These are phyloP conservation scores for Rhynchosporium secalis DNA, from an alignment of 2,329 filamentous ascomycete species.

Conservation along the genomic window DNA sequence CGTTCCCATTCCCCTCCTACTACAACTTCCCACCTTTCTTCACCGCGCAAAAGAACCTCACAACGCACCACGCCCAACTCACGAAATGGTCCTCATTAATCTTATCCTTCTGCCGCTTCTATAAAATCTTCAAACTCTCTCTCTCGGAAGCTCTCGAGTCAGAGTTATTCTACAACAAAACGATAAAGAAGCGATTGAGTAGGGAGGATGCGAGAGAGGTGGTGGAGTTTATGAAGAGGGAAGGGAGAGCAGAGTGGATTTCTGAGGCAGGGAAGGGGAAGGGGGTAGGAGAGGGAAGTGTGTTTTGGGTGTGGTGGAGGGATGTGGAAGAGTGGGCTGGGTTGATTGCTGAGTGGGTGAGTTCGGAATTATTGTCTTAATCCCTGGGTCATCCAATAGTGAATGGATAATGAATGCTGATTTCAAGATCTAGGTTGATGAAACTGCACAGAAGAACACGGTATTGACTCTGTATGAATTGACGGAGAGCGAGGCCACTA, in stretches of 20 bases:
- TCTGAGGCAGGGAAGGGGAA: slow-evolving; percentile 53
- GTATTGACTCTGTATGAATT: slow-evolving; percentile 94
- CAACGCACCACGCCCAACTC: slow-evolving; percentile 73
- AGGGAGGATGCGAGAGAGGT: slow-evolving; percentile 57
- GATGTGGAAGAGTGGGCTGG: slow-evolving; percentile 89
- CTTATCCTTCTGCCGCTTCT: slow-evolving; percentile 77
- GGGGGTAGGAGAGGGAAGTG: slow-evolving; percentile 64
- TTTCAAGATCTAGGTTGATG: slow-evolving; percentile 56
- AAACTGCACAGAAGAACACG: slow-evolving; percentile 82
- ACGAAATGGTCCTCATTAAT: slow-evolving; percentile 85
- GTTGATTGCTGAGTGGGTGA: slow-evolving; percentile 71
- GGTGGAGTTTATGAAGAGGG: slow-evolving; percentile 57
- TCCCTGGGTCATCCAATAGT: not conserved
- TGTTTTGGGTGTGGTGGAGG: slow-evolving; percentile 80
- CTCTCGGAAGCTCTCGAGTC: slow-evolving; percentile 61
- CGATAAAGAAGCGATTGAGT: slow-evolving; percentile 52
- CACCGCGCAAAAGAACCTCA: slow-evolving; percentile 74
- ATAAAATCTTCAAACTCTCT: slow-evolving; percentile 74
- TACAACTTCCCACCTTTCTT: slow-evolving; percentile 85
- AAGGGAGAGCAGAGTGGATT: slow-evolving; percentile 68
- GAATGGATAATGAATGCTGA: slow-evolving; percentile 13
- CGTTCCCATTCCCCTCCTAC: slow-evolving; percentile 60
- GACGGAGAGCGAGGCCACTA: slow-evolving; percentile 78
- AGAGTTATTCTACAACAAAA: slow-evolving; percentile 58
- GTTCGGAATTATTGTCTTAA: slow-evolving; percentile 12